Base-by-base conservation (phyloP, 1,284 basidiomycete genomes). In the Peniophora sp. region DNA sequence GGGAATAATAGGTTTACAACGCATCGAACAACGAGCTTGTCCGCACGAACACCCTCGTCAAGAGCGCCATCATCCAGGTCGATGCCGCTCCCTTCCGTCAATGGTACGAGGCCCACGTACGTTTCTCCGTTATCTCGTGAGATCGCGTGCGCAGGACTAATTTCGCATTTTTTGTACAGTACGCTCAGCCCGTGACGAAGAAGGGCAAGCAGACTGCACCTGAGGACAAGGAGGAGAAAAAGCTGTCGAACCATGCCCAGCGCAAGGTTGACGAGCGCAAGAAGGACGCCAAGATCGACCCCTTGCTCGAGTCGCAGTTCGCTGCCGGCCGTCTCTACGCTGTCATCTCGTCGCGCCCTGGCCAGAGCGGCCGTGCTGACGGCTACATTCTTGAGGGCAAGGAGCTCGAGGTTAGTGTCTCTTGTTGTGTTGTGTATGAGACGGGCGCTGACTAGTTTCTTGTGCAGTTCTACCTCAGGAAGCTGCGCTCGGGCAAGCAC, bases 1-100 rank as follows among this genome's bases (percentile, higher is more conserved):
- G 27, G 27, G 27, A 32, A 20, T 23, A 24, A 20, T 50, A 94
- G 92, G 88, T 92, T 49, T 97, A 97, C 83, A 97, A 97, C 71
- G 83, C 95, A 47, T 94, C 94, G 58, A 97, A 97, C 85, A 97
- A 97, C 75, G 94, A 97, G 75, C 83, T 97, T 65, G 94, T 97
- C 67, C 91, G 94, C 67, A 97, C 94, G 62, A 97, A 97, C 79
- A 97, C 94, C 55, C 85, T 97, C 54, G 94, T 97, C 67, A 97
- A 95, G 79, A 79, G 84, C 58, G 88, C 88, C 60, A 88, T 97
- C 72, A 91, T 97, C 71, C 93, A 97, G 71, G 70, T 97, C 64
- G 94, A 97, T 76, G 94, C 94, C 57, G 85, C 93, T 47, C 95
- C 94, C 59, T 97, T 97, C 90, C 84, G 93, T 61, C 93, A 96